Evolutionary conservation across 2,329 filamentous ascomycete species (phyloP).

Genomic region (Ophiobolus disseminans): DNA sequence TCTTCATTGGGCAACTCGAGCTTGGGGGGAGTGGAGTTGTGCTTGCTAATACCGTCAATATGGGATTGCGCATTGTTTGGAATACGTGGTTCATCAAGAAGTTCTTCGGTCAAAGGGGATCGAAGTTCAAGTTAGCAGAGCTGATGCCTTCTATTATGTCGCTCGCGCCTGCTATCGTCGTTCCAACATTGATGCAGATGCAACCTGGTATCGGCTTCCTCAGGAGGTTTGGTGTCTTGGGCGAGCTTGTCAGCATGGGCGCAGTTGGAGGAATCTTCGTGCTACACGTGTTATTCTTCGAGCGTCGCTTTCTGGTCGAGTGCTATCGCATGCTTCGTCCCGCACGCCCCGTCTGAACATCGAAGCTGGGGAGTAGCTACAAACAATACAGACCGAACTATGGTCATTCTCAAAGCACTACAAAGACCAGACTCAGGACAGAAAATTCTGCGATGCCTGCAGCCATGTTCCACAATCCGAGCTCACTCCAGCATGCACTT

Average conservation of each 20-base stretch:
- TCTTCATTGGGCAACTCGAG: conserved; percentile 72
- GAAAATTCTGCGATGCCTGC: no score
- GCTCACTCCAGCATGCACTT: not conserved
- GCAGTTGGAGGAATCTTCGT: conserved; percentile 46
- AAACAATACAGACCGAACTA: no score
- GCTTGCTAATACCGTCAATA: conserved; percentile 86
- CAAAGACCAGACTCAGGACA: no score
- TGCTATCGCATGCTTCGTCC: conserved; percentile 45
- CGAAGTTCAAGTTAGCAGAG: conserved; percentile 25
- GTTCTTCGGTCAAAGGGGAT: conserved; percentile 33
- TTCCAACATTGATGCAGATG: conserved; percentile 47
- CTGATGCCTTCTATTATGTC: conserved; percentile 35
- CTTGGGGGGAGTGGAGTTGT: conserved; percentile 83
- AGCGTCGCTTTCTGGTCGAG: conserved; percentile 40
- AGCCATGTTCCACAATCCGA: no score
- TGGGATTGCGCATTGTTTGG: conserved; percentile 84
- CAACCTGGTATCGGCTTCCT: conserved; percentile 35
- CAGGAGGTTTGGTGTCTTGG: conserved; percentile 48
- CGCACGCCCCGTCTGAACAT: no score
- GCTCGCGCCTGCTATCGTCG: conserved; percentile 47
- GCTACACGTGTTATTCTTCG: conserved; percentile 42
- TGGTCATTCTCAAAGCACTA: no score
- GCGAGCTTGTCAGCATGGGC: conserved; percentile 51
- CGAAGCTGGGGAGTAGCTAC: no score
- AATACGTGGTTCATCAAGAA: conserved; percentile 73